Percentiles rank a stretch among this genome's conserved stretches.
Conservation (phyloP, 768 basidiomycete species). For the Leccinum pellstonianum region DNA sequence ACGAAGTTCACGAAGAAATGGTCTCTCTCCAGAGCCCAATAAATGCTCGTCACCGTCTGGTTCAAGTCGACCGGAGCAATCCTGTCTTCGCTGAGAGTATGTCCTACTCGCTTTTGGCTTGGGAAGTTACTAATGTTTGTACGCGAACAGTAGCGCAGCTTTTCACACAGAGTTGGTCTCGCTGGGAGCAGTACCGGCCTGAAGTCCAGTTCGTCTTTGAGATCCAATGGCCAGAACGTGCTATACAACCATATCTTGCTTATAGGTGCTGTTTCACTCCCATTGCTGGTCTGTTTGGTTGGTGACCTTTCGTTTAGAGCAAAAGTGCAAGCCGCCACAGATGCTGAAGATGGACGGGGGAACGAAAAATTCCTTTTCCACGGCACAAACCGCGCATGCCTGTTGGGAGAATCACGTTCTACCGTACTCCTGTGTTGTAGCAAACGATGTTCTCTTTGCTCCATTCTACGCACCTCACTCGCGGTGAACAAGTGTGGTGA, state of each 20-base stretch:
- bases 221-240: conserved; percentile 13
- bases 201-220: conserved; percentile 15
- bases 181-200: conserved; percentile 10
- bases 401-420: conserved; percentile 15
- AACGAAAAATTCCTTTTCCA: conserved; percentile 16
- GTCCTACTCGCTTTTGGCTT: not conserved
- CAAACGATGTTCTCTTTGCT: conserved; percentile 14
- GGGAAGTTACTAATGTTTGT: not conserved
- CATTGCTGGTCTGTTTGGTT: not conserved
- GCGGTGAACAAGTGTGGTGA: conserved; percentile 14
- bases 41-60: conserved; percentile 6
- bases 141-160: conserved; percentile 6
- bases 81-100: conserved; percentile 11
- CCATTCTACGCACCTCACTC: conserved; percentile 14
- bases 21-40: conserved; percentile 2
- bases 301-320: conserved; percentile 2
- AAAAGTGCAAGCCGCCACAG: conserved; percentile 6
- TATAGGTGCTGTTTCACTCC: conserved; percentile 5
- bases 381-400: conserved; percentile 15
- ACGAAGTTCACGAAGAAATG: conserved; percentile 1
- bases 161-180: conserved; percentile 12
- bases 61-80: conserved; percentile 7
- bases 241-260: conserved; percentile 9
- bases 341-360: conserved; percentile 6
- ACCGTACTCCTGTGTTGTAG: conserved; percentile 6